Evolutionary conservation across 805 yeast genomes (phyloP).

Genomic region (Pichia cabralensis): DNA sequence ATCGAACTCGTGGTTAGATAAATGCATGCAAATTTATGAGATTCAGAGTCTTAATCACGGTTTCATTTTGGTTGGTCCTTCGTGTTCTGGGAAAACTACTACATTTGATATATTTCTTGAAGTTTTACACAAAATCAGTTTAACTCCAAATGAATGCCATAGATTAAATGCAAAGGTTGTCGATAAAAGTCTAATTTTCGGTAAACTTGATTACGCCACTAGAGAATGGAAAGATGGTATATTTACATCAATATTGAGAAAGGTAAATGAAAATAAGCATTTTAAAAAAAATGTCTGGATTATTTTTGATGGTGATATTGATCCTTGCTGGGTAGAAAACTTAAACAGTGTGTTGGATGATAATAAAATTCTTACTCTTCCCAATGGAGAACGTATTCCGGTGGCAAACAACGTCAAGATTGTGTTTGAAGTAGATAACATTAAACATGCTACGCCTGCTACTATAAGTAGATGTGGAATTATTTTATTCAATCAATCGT

Average conservation of each 20-base stretch:
- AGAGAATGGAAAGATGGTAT: constrained; percentile 92
- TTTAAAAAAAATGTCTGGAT: constrained; percentile 53
- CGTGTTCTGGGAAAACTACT: constrained; percentile 68
- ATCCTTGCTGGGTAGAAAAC: constrained; percentile 89
- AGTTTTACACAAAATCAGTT: constrained; percentile 16
- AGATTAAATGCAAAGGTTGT: constrained; percentile 70
- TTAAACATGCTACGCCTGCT: constrained; percentile 73
- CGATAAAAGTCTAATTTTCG: constrained; percentile 57
- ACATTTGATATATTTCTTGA: constrained; percentile 40
- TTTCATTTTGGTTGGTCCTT: constrained; percentile 63
- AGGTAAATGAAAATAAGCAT: constrained; percentile 52
- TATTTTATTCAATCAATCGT: constrained; percentile 50
- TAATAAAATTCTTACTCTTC: constrained; percentile 67
- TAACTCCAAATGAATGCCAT: constrained; percentile 28
- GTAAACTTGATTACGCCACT: constrained; percentile 62
- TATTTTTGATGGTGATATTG: constrained; percentile 86
- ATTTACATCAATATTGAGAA: constrained; percentile 57
- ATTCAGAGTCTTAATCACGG: constrained; percentile 64
- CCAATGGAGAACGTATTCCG: constrained; percentile 78
- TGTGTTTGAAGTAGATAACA: constrained; percentile 65
- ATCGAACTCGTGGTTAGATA: constrained; percentile 38
- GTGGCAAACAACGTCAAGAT: constrained; percentile 56
- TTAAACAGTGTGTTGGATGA: constrained; percentile 88
- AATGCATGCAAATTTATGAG: constrained; percentile 51
- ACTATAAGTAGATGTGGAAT: constrained; percentile 90